Evolutionary conservation across 1,284 basidiomycete genomes (phyloP), one percentile per base, ranked within the genome.

Genomic region (Puccinia novopanici): DNA sequence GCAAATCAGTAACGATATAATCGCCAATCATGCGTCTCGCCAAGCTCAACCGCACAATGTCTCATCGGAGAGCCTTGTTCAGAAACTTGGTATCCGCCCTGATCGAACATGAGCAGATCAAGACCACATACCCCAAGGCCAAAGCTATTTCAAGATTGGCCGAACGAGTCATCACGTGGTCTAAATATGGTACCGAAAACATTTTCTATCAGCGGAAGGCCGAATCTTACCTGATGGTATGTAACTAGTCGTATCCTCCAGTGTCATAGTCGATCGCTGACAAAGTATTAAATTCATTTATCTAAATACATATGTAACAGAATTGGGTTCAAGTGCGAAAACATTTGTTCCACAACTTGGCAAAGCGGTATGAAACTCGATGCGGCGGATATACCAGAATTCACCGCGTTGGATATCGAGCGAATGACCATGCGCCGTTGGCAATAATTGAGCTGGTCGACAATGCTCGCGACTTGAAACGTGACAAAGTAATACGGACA

Each of bases 361-460:
- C 94, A 0, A 85, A 90, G 82, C 91, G 97, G 63, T 99, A 98
- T 86, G 89, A 90, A 0, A 85, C 89, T 27, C 90, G 97, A 6
- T 91, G 91, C 5, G 97, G 97, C 13, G 97, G 97, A 9, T 99
- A 98, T 88, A 99, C 97, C 9, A 91, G 97, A 37, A 91, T 99
- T 82, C 91, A 94, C 86, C 93, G 92, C 85, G 93, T 91, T 83
- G 97, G 96, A 55, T 90, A 92, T 85, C 90, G 96, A 24, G 89
- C 88, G 80, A 95, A 95, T 34, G 97, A 99, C 88, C 93, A 97
- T 85, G 97, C 97, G 42, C 94, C 94, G 0, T 89, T 92, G 82
- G 96, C 96, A 3, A 90, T 99, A 81, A 87, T 99, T 61, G 93
- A 97, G 86, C 88, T 99, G 8, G 96, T 99, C 45, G 97, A 99